Conservation (phyloP, 139 green algal species). For the Zygnema circumcarinatum region DNA sequence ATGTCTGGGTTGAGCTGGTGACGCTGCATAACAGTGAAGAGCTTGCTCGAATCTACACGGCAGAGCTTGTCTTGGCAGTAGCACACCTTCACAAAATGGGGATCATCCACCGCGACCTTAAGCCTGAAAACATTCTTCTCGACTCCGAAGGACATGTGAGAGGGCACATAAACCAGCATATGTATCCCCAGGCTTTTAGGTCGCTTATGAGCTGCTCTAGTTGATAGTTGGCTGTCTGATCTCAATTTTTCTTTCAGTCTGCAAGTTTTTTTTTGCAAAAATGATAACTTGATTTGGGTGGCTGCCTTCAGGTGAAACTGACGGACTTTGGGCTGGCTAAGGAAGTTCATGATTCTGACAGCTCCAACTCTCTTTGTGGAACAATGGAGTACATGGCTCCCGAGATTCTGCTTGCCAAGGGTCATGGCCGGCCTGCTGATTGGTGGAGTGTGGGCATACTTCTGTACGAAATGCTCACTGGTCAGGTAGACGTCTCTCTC, state of each 20-base stretch:
- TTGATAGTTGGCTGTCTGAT: neutral
- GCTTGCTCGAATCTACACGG: constrained; percentile 88
- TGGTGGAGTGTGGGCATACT: constrained; percentile 97
- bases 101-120: constrained; percentile 79
- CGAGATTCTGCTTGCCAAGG: constrained; percentile 86
- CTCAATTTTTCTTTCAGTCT: neutral
- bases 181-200: neutral
- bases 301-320: constrained; percentile 71
- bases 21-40: no score
- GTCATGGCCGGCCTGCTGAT: constrained; percentile 89
- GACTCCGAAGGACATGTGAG: constrained; percentile 86
- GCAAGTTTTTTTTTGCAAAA: neutral
- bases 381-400: constrained; percentile 86
- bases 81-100: constrained; percentile 86
- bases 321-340: constrained; percentile 90
- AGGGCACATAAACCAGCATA: neutral
- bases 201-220: neutral
- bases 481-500: constrained; percentile 66
- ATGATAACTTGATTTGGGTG: neutral
- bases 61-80: constrained; percentile 93
- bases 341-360: constrained; percentile 70
- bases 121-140: constrained; percentile 94
- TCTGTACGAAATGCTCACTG: constrained; percentile 97
- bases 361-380: constrained; percentile 92
- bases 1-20: no score